A percentile compares a stretch with the other conserved stretches of the same genome.
These are phyloP conservation scores for Mucor circinelloides DNA, from an alignment of 371 early-diverging fungal genomes.

Conservation along the genomic window DNA sequence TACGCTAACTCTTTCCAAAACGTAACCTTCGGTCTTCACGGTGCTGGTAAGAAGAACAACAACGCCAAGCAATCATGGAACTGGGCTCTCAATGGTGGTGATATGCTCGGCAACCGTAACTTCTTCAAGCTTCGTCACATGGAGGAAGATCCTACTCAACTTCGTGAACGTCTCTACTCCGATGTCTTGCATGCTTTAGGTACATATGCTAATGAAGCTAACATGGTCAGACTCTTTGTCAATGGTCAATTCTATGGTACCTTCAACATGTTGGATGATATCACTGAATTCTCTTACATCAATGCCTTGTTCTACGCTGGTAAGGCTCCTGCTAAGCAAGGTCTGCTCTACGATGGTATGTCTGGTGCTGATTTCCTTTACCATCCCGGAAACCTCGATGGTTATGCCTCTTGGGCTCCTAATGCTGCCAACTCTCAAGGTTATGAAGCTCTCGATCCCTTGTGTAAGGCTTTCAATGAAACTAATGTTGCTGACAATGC, in stretches of 20 bases:
- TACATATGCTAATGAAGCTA: constrained; percentile 53
- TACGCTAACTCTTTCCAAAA: constrained; percentile 42
- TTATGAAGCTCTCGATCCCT: constrained; percentile 39
- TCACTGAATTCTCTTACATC: constrained; percentile 51
- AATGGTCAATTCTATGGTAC: constrained; percentile 54
- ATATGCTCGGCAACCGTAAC: constrained; percentile 43
- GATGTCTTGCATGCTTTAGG: constrained; percentile 55
- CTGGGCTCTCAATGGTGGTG: constrained; percentile 35
- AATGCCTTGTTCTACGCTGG: constrained; percentile 49
- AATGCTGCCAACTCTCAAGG: constrained; percentile 37
- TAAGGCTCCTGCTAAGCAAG: constrained; percentile 43
- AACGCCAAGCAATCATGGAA: constrained; percentile 65
- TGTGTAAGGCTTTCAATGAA: constrained; percentile 42
- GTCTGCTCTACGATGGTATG: constrained; percentile 58
- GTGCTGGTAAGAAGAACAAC: constrained; percentile 59
- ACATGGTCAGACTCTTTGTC: constrained; percentile 56
- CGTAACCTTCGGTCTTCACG: constrained; percentile 50
- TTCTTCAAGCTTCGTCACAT: constrained; percentile 61
- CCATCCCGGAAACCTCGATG: constrained; percentile 27
- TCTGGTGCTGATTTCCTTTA: constrained; percentile 55
- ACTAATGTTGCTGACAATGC: constrained; percentile 44
- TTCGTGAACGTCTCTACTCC: constrained; percentile 60
- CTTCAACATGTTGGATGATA: constrained; percentile 59
- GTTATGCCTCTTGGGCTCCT: constrained; percentile 38
- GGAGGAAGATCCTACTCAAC: constrained; percentile 64